These are phyloP conservation scores for Cunninghamia lanceolata DNA, from an alignment of 75 land plant genomes.

Conservation along the genomic window DNA sequence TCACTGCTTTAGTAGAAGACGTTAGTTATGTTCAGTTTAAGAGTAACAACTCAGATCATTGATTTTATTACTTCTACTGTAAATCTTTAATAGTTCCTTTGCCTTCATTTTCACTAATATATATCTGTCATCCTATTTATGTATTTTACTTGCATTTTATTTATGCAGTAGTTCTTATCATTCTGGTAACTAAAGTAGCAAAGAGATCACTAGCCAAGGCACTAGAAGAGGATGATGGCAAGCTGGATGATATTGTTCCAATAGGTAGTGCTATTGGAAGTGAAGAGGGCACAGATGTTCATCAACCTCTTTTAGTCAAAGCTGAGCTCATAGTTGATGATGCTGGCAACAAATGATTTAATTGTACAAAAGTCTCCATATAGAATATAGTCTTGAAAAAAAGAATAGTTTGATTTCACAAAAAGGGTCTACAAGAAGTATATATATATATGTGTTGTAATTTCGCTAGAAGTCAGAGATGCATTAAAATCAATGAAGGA, in stretches of 20 bases:
- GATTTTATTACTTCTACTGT: background rate
- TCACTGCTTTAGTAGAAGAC: background rate
- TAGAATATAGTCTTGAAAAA: background rate
- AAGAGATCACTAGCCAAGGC: slow-evolving; percentile 5
- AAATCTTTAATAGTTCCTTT: background rate
- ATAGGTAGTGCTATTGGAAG: background rate
- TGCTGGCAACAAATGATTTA: background rate
- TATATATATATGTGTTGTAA: background rate
- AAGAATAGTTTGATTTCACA: background rate
- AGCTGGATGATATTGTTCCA: background rate
- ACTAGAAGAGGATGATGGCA: slow-evolving; percentile 2
- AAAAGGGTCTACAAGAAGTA: background rate
- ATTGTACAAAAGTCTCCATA: background rate
- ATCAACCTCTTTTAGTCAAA: slow-evolving; percentile 1
- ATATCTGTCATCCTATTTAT: background rate
- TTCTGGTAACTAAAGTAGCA: background rate
- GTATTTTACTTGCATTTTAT: background rate
- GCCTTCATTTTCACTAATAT: background rate
- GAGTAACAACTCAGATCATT: background rate
- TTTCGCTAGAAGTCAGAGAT: background rate
- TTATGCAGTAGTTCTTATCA: background rate
- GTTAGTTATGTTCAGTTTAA: background rate
- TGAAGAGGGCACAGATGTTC: background rate
- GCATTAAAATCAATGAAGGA: background rate
- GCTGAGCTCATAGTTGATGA: background rate